Base-by-base conservation (phyloP, 192 early-diverging fungal species). In the Dissophora globulifera region DNA sequence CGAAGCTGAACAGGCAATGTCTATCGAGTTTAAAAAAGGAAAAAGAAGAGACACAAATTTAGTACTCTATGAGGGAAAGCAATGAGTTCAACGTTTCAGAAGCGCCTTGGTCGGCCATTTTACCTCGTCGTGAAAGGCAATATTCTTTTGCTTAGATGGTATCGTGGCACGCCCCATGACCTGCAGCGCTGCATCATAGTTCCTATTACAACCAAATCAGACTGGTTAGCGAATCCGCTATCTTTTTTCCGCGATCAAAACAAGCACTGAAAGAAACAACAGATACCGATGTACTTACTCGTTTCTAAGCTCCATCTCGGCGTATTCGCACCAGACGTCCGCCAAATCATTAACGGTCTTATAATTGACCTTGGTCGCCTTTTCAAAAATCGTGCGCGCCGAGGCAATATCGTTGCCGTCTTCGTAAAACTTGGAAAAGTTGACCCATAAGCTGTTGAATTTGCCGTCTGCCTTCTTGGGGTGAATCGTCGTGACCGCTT, bases 321-420 rank as follows among this genome's bases (percentile, higher is more conserved):
- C 95, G 80, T 94, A 99, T 66, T 92, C 88, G 62, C 90, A 90
- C 91, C 93, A 99, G 25, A 98, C 65, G 43, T 93, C 92, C 1
- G 89, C 96, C 59, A 98, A 80, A 67, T 97, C 95, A 43, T 89
- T 90, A 8, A 93, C 94, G 25, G 82, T 82, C 43, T 87, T 93
- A 61, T 86, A 93, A 23, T 89, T 87, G n/a, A 96, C 93, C 31
- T 86, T 87, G 40, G 88, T 85, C 0, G 94, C 98, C 46, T 90
- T 84, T 46, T 95, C 93, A 80, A 96, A 93, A 11, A 97, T 89
- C 1, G 76, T 67, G 25, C 97, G 87, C 9, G 95, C 95, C 19
- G 72, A 67, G 17, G 81, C 86, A 10, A 93, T 31, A 32, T 91
- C 88, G 12, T 64, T 79, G 2, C 76, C 70, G 20, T 87, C 81